Evolutionary conservation across 139 green algal genomes (phyloP), one percentile per base, ranked within the genome.

Genomic region (Mesotaenium endlicherianum): DNA sequence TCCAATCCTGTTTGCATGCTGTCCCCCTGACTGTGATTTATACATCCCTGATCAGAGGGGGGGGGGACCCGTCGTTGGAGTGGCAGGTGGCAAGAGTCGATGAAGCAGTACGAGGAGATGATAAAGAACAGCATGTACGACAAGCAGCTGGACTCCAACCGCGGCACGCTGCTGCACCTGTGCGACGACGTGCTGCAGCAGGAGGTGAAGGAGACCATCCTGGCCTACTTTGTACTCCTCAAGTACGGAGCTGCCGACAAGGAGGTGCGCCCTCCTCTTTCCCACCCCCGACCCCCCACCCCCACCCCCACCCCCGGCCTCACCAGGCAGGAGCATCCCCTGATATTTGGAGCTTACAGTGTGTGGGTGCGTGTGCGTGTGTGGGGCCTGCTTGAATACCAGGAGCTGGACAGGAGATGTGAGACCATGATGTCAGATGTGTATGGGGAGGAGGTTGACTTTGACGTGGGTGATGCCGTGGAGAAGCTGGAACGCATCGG

Each of bases 221-320:
- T 88, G 14, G 81, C 83, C 0, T 88, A 82, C 67, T 88, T 88
- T 42, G 49, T 86, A 11, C 83, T 88, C 2, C 81, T 88, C 78
- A 86, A 36, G 26, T 55, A 86, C 1, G 83, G 83, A 20, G 69
- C 59, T 11, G 77, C 80, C 17, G 64, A 72, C 39, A 39, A 47
- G 8, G 44, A 75, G 75, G 75, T 82, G 36, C 11, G 20, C 38
- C 34, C 49, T 16, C 49, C 11, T n/a, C 11, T 11, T 58, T n/a
- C n/a, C n/a, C n/a, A n/a, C n/a, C n/a, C n/a, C n/a, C n/a, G n/a
- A n/a, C n/a, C n/a, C n/a, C n/a, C n/a, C n/a, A n/a, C n/a, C n/a
- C n/a, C n/a, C n/a, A n/a, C n/a, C n/a, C n/a, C n/a, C n/a, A n/a
- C n/a, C n/a, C n/a, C n/a, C n/a, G n/a, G n/a, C n/a, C n/a, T n/a